Conservation (phyloP, 139 green algal genomes). For the Closterium sp. region DNA sequence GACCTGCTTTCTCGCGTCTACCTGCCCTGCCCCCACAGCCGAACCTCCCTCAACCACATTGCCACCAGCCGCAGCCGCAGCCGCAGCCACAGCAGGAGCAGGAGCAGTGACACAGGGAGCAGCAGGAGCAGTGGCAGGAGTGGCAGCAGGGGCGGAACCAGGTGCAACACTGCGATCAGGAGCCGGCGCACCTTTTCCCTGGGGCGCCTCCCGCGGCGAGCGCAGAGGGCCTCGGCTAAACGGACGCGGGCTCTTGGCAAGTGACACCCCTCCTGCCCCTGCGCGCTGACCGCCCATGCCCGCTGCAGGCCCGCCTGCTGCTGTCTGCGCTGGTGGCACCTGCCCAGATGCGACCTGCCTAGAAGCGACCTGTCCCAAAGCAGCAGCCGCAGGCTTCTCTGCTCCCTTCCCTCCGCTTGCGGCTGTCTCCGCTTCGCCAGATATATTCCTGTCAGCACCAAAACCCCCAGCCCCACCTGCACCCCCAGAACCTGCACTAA, state of each 20-base stretch:
- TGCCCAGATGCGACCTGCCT: background rate
- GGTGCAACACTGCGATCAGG: background rate
- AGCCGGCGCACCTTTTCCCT: background rate
- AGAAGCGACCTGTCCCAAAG: background rate
- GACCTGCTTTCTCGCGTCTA: background rate
- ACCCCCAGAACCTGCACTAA: background rate
- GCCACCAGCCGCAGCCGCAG: background rate
- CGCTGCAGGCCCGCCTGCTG: background rate
- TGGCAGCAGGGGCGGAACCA: too few relatives aligned
- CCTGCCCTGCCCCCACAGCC: background rate
- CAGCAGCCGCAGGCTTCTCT: too few relatives aligned
- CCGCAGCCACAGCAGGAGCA: background rate
- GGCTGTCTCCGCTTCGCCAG: too few relatives aligned
- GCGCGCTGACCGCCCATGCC: background rate
- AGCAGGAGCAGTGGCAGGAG: too few relatives aligned
- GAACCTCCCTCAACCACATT: background rate
- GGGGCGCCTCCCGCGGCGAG: background rate
- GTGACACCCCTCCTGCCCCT: background rate
- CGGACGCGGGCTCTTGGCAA: background rate
- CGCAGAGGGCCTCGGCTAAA: background rate
- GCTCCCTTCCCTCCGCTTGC: too few relatives aligned
- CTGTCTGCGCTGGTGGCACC: background rate
- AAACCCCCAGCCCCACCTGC: background rate
- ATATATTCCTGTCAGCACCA: too few relatives aligned
- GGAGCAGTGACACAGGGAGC: too few relatives aligned